A percentile compares a stretch with the other conserved stretches of the same genome.
Evolutionary conservation across 1,284 basidiomycete genomes (phyloP).

Genomic region (Cystobasidium sp.): DNA sequence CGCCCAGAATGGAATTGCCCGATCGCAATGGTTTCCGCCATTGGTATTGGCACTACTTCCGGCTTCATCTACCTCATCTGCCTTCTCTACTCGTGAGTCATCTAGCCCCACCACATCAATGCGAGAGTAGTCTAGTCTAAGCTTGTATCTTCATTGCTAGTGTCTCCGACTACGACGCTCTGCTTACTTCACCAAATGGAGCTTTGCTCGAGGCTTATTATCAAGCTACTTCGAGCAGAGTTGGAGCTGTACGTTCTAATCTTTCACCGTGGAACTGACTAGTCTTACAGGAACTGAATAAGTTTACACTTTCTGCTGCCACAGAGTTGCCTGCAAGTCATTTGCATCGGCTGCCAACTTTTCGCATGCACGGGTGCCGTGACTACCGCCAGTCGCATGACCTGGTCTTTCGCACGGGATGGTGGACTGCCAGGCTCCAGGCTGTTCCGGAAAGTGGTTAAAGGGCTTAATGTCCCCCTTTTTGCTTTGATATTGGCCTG

Average conservation of each 20-base stretch:
- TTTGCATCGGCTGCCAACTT: slow-evolving; percentile 36
- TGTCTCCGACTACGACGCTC: slow-evolving; percentile 64
- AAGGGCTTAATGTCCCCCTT: slow-evolving; percentile 60
- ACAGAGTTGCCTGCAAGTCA: slow-evolving; percentile 26
- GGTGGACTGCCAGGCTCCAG: slow-evolving; percentile 64
- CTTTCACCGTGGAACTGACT: neutral
- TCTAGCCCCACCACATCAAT: neutral
- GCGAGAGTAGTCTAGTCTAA: too few relatives aligned
- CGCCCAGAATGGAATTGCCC: slow-evolving; percentile 60
- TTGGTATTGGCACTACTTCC: slow-evolving; percentile 66
- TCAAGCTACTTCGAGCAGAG: slow-evolving; percentile 65
- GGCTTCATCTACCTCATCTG: slow-evolving; percentile 70
- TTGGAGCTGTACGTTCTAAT: slow-evolving; percentile 65
- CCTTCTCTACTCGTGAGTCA: slow-evolving; percentile 65
- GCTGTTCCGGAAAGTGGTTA: slow-evolving; percentile 64
- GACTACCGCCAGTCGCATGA: slow-evolving; percentile 69
- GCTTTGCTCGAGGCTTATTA: slow-evolving; percentile 71
- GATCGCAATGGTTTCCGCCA: slow-evolving; percentile 60
- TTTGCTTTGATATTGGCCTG: slow-evolving; percentile 66
- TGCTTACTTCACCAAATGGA: slow-evolving; percentile 65
- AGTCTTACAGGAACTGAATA: neutral
- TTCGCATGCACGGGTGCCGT: slow-evolving; percentile 60
- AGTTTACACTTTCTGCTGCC: neutral
- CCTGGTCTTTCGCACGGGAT: slow-evolving; percentile 73
- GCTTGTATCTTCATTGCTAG: neutral